phyloP scores from a whole-genome alignment of 2,329 filamentous ascomycete species.

The Leptoxyphium fumago region DNA sequence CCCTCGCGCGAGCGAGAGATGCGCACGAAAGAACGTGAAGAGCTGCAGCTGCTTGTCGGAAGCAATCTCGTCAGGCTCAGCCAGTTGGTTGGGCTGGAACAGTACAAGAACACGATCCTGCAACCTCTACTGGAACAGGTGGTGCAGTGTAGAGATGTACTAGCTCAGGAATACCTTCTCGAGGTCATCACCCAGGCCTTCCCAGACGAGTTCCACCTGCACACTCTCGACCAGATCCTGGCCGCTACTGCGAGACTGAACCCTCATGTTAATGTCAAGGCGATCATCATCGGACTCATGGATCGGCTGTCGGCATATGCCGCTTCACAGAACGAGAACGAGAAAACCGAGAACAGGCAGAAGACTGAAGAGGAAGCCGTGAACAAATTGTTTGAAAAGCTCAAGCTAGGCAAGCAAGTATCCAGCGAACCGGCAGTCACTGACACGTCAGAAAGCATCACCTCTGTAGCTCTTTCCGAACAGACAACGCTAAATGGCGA shows the following conservation, averaged over 20 bases:
- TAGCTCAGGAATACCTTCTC: slow-evolving; percentile 92
- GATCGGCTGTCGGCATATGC: slow-evolving; percentile 88
- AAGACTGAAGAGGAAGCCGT: slow-evolving; percentile 77
- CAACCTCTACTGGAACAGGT: slow-evolving; percentile 88
- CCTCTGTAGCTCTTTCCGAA: slow-evolving; percentile 13
- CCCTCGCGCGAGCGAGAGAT: slow-evolving; percentile 90
- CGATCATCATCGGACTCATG: slow-evolving; percentile 96
- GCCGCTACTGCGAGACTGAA: slow-evolving; percentile 86
- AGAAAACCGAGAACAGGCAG: slow-evolving; percentile 54
- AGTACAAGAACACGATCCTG: slow-evolving; percentile 83
- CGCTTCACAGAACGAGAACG: slow-evolving; percentile 66
- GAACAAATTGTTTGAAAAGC: slow-evolving; percentile 58
- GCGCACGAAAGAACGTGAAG: slow-evolving; percentile 84
- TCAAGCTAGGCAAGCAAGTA: slow-evolving; percentile 51
- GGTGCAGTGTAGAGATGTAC: slow-evolving; percentile 89
- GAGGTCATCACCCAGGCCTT: slow-evolving; percentile 99
- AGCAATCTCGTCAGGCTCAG: slow-evolving; percentile 92
- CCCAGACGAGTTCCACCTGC: slow-evolving; percentile 93
- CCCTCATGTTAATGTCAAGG: slow-evolving; percentile 93
- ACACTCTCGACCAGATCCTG: slow-evolving; percentile 89
- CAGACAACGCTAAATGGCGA: slow-evolving; percentile 14
- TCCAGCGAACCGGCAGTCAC: slow-evolving; percentile 16
- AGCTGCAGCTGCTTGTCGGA: slow-evolving; percentile 86
- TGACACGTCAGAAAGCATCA: slow-evolving; percentile 13
- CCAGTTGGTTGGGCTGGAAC: slow-evolving; percentile 85